Evolutionary conservation across 371 early-diverging fungal species (phyloP), one percentile per base, ranked within the genome.

Genomic region (Amoeboaphelidium protococcarum): DNA sequence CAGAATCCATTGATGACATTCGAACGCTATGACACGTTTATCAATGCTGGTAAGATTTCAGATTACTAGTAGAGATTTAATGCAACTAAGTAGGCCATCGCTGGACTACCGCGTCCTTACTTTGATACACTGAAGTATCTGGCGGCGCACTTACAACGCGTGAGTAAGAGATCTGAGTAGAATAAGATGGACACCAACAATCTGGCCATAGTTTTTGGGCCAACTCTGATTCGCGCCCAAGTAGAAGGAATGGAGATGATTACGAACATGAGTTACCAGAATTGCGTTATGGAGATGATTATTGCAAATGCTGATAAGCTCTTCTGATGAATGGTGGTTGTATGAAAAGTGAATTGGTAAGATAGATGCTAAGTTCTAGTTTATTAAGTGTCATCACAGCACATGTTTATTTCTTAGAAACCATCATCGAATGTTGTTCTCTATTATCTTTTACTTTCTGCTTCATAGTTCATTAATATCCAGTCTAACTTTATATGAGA

Each of bases 151-250:
- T 54, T 85, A 41, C 56, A 63, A 25, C 62, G 58, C 31, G 76
- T 83, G 0, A 64, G 74, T 1, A 60, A 64, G 2, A 61, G 74
- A 26, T 61, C 71, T 26, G 70, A 69, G 2, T 58, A 65, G n/a
- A 85, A 80, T 56, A 85, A 85, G 58, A 85, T 85, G 85, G 82
- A 85, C 51, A 59, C 76, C 22, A 63, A 72, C 2, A 85, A 82
- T 56, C 55, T 85, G 19, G 82, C 85, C 2, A 71, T 82, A 44
- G 81, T 82, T 3, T 82, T 85, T 56, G 80, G 80, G 0, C 67
- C 71, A 3, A 71, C 69, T 3, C 47, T 74, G 25, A 47, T 74
- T 21, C 60, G 72, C 25, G 58, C 68, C n/a, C n/a, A 66, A 52
- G 22, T 70, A 25, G 59, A 63, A 13, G 64, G 66, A 46, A 69